phyloP scores from a whole-genome alignment of 2,329 filamentous ascomycete species.

The Cadophora luteo-olivacea region DNA sequence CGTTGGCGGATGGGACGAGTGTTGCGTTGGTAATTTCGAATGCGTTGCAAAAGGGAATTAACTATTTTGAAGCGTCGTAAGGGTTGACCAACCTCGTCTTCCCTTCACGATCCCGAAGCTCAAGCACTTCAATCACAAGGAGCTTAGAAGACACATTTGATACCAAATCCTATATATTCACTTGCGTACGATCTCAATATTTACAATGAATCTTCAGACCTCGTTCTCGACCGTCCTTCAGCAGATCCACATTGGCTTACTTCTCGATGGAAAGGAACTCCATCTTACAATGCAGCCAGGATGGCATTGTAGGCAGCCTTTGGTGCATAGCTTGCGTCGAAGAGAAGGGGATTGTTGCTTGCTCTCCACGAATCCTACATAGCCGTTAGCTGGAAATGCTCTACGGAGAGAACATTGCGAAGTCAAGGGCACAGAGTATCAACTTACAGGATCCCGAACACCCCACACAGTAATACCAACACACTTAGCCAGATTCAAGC shows the following conservation, averaged over 20 bases:
- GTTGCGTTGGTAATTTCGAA: too few species aligned
- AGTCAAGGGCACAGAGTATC: too few species aligned
- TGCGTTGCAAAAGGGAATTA: too few species aligned
- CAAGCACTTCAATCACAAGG: neutral
- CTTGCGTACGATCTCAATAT: neutral
- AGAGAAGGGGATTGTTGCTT: conserved; percentile 57
- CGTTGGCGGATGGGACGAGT: too few species aligned
- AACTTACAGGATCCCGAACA: conserved; percentile 50
- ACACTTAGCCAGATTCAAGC: conserved; percentile 42
- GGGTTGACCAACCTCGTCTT: too few species aligned
- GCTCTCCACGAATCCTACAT: conserved; percentile 57
- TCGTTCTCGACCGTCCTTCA: neutral
- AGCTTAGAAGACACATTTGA: neutral
- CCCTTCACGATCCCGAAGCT: too few species aligned
- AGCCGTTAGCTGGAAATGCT: neutral
- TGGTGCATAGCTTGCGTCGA: conserved; percentile 57
- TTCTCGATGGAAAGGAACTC: neutral
- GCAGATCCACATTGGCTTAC: neutral
- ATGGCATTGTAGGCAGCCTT: conserved; percentile 58
- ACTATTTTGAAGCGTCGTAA: too few species aligned
- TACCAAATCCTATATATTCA: conserved; percentile 1
- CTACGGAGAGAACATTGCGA: too few species aligned
- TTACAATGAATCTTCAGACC: neutral
- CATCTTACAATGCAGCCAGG: conserved; percentile 29
- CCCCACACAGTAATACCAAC: conserved; percentile 47